phyloP scores from a whole-genome alignment of 2,329 filamentous ascomycete genomes.

The Talaromyces sp. region DNA sequence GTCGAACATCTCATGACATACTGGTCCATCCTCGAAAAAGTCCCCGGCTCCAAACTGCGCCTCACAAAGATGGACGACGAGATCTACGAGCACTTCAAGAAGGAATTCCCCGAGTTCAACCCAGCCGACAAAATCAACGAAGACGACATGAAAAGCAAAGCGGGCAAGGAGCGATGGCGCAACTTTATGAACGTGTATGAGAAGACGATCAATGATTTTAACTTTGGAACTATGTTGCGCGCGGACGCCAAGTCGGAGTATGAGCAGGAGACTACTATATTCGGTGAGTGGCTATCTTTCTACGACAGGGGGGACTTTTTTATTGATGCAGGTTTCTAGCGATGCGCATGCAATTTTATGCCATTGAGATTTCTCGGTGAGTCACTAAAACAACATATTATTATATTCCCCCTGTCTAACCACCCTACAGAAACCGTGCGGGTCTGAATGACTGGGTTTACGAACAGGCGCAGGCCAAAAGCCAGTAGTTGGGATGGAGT shows the following conservation, averaged over 20 bases:
- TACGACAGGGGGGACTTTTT: background rate
- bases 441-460: constrained; percentile 97
- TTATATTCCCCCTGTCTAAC: constrained; percentile 11
- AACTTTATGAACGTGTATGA: constrained; percentile 92
- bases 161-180: constrained; percentile 89
- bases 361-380: constrained; percentile 66
- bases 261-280: constrained; percentile 82
- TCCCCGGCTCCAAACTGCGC: constrained; percentile 80
- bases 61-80: constrained; percentile 94
- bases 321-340: constrained; percentile 28
- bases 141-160: constrained; percentile 95
- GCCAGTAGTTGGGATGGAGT: constrained; percentile 38
- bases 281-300: constrained; percentile 55
- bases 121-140: constrained; percentile 75
- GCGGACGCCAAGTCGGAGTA: constrained; percentile 76
- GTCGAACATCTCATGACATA: constrained; percentile 97
- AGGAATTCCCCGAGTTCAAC: constrained; percentile 90
- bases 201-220: constrained; percentile 93
- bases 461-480: constrained; percentile 64
- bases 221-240: constrained; percentile 93
- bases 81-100: constrained; percentile 82
- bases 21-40: constrained; percentile 89
- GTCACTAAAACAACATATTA: background rate
- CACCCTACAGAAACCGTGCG: constrained; percentile 61
- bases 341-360: constrained; percentile 79